Percentiles rank a stretch among this genome's conserved stretches.
phyloP scores from a whole-genome alignment of 1,139 yeast species.

The Taphrina sp. region DNA sequence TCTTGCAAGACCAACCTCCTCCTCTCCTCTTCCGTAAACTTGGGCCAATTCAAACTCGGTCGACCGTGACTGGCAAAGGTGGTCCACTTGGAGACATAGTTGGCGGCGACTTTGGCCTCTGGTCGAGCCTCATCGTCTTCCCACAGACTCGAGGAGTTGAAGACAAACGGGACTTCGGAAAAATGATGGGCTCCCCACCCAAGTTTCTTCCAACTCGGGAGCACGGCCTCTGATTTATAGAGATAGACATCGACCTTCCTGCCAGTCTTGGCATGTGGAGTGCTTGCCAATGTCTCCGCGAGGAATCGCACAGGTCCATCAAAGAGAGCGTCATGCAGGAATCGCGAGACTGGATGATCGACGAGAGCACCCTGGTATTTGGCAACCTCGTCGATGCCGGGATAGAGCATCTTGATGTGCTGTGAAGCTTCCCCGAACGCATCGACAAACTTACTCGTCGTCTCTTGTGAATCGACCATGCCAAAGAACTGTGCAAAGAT shows the following conservation, averaged over 20 bases:
- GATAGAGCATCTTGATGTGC: neutral
- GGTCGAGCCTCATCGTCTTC: neutral
- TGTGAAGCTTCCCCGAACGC: conserved; percentile 13
- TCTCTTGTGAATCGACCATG: conserved; percentile 13
- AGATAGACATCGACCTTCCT: conserved; percentile 8
- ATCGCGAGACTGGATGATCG: conserved; percentile 19
- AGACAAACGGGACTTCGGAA: conserved; percentile 21
- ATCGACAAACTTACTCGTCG: conserved; percentile 13
- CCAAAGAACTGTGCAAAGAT: conserved; percentile 24
- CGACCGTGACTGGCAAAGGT: conserved; percentile 20
- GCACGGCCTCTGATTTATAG: conserved; percentile 17
- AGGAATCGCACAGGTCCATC: conserved; percentile 23
- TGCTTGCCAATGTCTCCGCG: conserved; percentile 5
- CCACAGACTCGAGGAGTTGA: conserved; percentile 23
- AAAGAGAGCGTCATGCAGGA: conserved; percentile 27
- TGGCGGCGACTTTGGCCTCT: conserved; percentile 9
- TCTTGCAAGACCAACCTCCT: conserved; percentile 6
- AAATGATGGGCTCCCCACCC: conserved; percentile 24
- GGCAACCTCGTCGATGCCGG: conserved; percentile 16
- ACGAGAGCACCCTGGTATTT: conserved; percentile 7
- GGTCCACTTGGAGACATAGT: conserved; percentile 21
- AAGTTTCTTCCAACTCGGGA: conserved; percentile 12
- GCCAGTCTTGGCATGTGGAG: conserved; percentile 15
- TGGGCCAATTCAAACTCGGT: conserved; percentile 12
- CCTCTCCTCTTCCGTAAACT: conserved; percentile 2